Evolutionary conservation across 768 basidiomycete species (phyloP).

Genomic region (Naematelia encephala): DNA sequence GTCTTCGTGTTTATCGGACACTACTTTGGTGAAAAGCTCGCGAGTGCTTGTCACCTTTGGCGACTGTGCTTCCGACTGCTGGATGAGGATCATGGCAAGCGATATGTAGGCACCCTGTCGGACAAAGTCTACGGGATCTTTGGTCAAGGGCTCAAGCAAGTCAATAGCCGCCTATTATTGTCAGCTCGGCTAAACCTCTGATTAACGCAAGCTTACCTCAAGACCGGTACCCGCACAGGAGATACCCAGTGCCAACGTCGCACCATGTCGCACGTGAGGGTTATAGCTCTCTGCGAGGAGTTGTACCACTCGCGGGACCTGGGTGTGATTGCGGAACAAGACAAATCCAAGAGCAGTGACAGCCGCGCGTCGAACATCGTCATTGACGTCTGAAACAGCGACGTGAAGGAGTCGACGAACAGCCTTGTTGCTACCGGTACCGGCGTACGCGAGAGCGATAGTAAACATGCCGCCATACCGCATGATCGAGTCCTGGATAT

Average conservation of each 20-base stretch:
- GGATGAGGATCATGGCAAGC: constrained; percentile 92
- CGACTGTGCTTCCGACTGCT: constrained; percentile 87
- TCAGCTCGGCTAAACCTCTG: too few species aligned
- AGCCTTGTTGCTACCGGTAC: constrained; percentile 90
- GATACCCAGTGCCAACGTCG: constrained; percentile 91
- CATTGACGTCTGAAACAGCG: constrained; percentile 96
- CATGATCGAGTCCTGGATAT: constrained; percentile 79
- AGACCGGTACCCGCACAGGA: constrained; percentile 96
- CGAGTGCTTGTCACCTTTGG: constrained; percentile 76
- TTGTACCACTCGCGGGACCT: constrained; percentile 95
- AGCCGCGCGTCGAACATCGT: constrained; percentile 93
- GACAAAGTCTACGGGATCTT: constrained; percentile 96
- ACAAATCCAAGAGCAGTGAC: constrained; percentile 94
- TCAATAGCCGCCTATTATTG: constrained; percentile 79
- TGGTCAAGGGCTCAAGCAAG: constrained; percentile 96
- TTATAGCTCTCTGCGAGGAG: constrained; percentile 97
- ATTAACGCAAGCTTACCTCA: constrained; percentile 69
- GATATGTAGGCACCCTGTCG: constrained; percentile 95
- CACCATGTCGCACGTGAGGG: constrained; percentile 95
- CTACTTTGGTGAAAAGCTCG: constrained; percentile 80
- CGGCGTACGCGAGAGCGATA: constrained; percentile 91
- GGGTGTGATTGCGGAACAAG: constrained; percentile 91
- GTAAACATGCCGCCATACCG: constrained; percentile 98
- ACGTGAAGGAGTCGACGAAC: constrained; percentile 88
- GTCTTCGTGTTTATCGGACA: constrained; percentile 96